Evolutionary conservation across 257 asterid genomes (phyloP).

Genomic region (Salvia hispanica): DNA sequence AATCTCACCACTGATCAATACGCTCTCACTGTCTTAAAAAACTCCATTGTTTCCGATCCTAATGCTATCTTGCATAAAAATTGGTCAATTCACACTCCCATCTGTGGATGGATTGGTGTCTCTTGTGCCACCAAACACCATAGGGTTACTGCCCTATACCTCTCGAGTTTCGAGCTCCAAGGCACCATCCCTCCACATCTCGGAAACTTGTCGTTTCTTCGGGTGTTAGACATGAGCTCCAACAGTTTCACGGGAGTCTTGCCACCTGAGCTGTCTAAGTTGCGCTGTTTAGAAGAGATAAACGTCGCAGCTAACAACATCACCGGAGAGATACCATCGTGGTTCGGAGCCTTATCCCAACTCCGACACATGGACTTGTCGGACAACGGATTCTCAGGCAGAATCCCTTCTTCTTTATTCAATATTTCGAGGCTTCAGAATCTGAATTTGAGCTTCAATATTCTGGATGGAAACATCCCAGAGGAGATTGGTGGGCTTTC

Average conservation of each 20-base stretch:
- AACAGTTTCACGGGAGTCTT: slow-evolving; percentile 22
- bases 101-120: too few species aligned
- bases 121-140: slow-evolving; percentile 24
- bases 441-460: too few species aligned
- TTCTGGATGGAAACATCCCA: too few species aligned
- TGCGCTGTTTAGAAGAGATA: neutral
- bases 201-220: slow-evolving; percentile 26
- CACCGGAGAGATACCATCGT: slow-evolving; percentile 28
- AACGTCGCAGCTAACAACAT: neutral
- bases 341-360: slow-evolving; percentile 9
- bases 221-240: slow-evolving; percentile 21
- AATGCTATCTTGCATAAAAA: too few species aligned
- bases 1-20: neutral
- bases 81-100: too few species aligned
- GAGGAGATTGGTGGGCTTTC: too few species aligned
- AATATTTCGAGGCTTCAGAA: too few species aligned
- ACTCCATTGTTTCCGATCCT: neutral
- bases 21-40: neutral
- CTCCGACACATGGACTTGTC: too few species aligned
- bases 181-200: too few species aligned
- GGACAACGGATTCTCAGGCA: too few species aligned
- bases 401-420: too few species aligned
- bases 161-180: too few species aligned
- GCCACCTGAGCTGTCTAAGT: slow-evolving; percentile 13
- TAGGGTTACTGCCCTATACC: slow-evolving; percentile 34